Evolutionary conservation across 2,329 filamentous ascomycete genomes (phyloP), one percentile per base, ranked within the genome.

Genomic region (Dichotomopilus funicola): DNA sequence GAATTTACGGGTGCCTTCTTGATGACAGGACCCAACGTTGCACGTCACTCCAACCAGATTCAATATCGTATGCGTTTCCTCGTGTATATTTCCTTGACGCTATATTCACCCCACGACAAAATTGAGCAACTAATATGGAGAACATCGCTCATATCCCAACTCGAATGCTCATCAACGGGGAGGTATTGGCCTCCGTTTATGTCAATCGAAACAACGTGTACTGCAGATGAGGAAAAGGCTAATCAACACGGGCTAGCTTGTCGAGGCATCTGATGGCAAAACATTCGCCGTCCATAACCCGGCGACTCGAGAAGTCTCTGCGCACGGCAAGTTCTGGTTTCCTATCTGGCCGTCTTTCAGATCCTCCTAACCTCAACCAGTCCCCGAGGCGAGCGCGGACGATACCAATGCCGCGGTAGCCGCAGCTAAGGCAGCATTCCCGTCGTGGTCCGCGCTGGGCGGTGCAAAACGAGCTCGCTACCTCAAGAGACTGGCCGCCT

Each of bases 161-260:
- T 33, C 69, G 72, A 13, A 68, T 79, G 53, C 77, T 78, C 62
- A 79, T 80, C 65, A 77, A 80, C 63, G 75, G 76, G 63, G 68
- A 75, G 67, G 74, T 75, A 56, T 36, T 40, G 12, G 12, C 13
- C 5, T 27, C 37, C 37, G 40, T 12, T 6, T 6, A 42, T 8
- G 11, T 42, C 40, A 12, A 42, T 27, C 19, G 19, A 27, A 27
- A 27, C 19, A 27, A 27, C 19, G 3, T 27, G 19, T 27, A 27
- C 19, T 27, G 19, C 2, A 27, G 19, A 27, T 27, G 19, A 31
- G 43, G 6, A 6, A 1, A 49, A 38, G 27, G 27, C 48, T 51
- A 10, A 35, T 27, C 42, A 9, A 67, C 3, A 5, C 4, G 5
- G 2, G 11, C 40, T 42, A 70, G 73, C 75, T 78, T 60, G 69